Base-by-base conservation (phyloP, 805 yeast genomes). In the Starmerella floris region DNA sequence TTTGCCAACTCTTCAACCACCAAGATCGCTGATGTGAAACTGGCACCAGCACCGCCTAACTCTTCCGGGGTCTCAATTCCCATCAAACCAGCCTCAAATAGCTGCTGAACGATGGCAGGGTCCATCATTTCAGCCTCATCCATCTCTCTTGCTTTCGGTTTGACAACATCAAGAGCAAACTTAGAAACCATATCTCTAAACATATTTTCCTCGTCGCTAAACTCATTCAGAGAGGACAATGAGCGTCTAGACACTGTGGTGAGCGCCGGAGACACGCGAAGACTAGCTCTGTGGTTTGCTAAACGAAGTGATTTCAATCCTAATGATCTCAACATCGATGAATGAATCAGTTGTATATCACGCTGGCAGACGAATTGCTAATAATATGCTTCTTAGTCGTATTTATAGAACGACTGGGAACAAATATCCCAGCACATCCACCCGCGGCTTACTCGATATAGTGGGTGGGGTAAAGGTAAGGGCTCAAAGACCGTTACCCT, bases 41-140 rank as follows among this genome's bases (percentile, higher is more conserved):
- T 55, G 15, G 69, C 70, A 17, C 67, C 70, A 5, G 69, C 67
- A 17, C 70, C 70, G 15, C 70, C 70, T 20, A 56, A 52, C 50
- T 66, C 66, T 49, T 65, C 69, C 19, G 69, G 68, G n/a, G 68
- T 65, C 51, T 65, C 70, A 32, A 65, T 59, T n/a, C 63, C 70
- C 70, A 65, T 65, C 13, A 66, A 56, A 2, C 70, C 70, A 37
- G 58, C 57, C 23, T 64, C 68, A 64, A 53, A 53, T 46, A 53
- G 37, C 22, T 45, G 49, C 21, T 40, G 6, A 40, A 49, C 47
- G 23, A 53, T 15, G 19, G 20, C 42, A n/a, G 46, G 47, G 41
- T 52, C 54, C 56, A 53, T 53, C 30, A 42, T 37, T 40, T 53
- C 56, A n/a, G 40, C 37, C 45, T 53, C 56, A 41, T 53, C 56